A percentile compares a stretch with the other conserved stretches of the same genome.
Conservation (phyloP, 2,329 filamentous ascomycete genomes). For the Ampelomyces quisqualis region DNA sequence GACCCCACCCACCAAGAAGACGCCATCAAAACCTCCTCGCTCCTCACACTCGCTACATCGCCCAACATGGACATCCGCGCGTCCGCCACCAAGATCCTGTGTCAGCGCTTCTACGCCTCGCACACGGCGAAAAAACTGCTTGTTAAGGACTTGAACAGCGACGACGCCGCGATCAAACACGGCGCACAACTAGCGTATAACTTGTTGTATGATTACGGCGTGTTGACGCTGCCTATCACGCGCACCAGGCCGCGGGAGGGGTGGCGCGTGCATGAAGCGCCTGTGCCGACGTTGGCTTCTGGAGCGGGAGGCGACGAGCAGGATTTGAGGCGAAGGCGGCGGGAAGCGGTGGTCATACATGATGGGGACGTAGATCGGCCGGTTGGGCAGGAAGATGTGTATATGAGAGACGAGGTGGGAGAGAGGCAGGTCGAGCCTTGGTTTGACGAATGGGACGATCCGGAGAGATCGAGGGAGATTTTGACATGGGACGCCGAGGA, state of each 20-base stretch:
- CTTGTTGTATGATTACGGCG: slow-evolving; percentile 29
- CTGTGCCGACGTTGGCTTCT: slow-evolving; percentile 34
- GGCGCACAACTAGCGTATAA: slow-evolving; percentile 30
- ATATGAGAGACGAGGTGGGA: slow-evolving; percentile 52
- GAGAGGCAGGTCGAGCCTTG: not conserved
- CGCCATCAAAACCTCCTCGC: slow-evolving; percentile 46
- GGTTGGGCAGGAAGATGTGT: slow-evolving; percentile 73
- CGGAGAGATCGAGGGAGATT: too few species aligned
- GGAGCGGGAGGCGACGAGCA: slow-evolving; percentile 48
- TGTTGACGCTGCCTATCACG: slow-evolving; percentile 14
- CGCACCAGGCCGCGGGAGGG: slow-evolving; percentile 4
- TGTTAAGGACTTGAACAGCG: slow-evolving; percentile 28
- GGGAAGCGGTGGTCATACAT: slow-evolving; percentile 88
- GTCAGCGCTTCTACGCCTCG: slow-evolving; percentile 36
- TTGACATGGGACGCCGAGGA: too few species aligned
- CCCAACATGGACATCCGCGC: slow-evolving; percentile 49
- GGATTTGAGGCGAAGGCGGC: slow-evolving; percentile 69
- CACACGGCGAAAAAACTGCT: slow-evolving; percentile 19
- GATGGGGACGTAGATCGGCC: slow-evolving; percentile 69
- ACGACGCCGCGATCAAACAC: slow-evolving; percentile 17
- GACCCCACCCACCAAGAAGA: slow-evolving; percentile 69
- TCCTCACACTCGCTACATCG: slow-evolving; percentile 44
- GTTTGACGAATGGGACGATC: not conserved
- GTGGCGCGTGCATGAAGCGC: slow-evolving; percentile 10
- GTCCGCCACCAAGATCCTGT: slow-evolving; percentile 42